These are phyloP conservation scores for Aphanomyces astaci DNA, from an alignment of 352 stramenopile genomes.

Conservation along the genomic window DNA sequence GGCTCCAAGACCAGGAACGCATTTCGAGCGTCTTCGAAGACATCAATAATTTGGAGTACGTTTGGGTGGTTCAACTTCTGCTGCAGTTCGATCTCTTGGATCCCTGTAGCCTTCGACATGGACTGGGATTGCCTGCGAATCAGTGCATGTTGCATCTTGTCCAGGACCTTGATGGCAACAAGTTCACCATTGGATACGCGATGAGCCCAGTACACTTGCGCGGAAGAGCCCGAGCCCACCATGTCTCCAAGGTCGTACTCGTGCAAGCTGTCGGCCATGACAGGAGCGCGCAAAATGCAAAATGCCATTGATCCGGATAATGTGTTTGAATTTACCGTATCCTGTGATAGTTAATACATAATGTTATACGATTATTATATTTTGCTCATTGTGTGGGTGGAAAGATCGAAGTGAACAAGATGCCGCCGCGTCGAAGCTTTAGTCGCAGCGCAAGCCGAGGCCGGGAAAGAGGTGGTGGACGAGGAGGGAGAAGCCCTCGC, in stretches of 20 bases:
- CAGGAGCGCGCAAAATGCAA: neutral
- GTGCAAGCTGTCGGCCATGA: neutral
- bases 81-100: slow-evolving; percentile 67
- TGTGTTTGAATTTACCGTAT: neutral
- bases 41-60: slow-evolving; percentile 46
- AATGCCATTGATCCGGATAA: neutral
- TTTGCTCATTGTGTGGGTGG: slow-evolving; percentile 11
- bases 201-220: slow-evolving; percentile 66
- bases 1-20: slow-evolving; percentile 70
- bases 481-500: neutral
- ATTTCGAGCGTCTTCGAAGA: slow-evolving; percentile 70
- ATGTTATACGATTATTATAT: too few relatives aligned
- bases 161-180: slow-evolving; percentile 78
- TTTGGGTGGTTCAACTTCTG: slow-evolving; percentile 43
- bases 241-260: slow-evolving; percentile 37
- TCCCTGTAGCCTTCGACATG: slow-evolving; percentile 37
- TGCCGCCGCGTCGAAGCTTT: slow-evolving; percentile 13
- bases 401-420: slow-evolving; percentile 8
- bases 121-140: slow-evolving; percentile 26
- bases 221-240: slow-evolving; percentile 61
- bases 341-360: neutral
- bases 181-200: slow-evolving; percentile 27
- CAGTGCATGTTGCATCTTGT: slow-evolving; percentile 62
- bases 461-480: neutral
- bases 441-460: slow-evolving; percentile 13